phyloP scores from a whole-genome alignment of 306 rosid genomes.

The Senna siamea region DNA sequence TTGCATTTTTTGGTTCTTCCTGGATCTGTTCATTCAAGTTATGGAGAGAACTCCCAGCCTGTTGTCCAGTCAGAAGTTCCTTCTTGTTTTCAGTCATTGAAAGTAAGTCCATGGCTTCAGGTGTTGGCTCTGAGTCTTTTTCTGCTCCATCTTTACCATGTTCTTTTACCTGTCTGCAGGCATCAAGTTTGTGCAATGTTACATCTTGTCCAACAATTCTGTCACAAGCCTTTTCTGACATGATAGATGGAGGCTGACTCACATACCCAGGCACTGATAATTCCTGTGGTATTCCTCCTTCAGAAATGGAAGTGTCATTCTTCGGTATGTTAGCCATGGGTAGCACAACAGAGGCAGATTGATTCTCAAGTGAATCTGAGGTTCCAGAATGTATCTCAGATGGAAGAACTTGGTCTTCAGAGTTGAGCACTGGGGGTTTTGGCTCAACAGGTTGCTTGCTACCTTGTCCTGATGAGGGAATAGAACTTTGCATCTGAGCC shows the following conservation, averaged over 20 bases:
- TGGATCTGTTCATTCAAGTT: conserved; percentile 41
- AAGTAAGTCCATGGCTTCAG: conserved; percentile 35
- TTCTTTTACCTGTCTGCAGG: conserved; percentile 3
- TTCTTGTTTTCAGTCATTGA: conserved; percentile 5
- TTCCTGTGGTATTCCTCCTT: conserved; percentile 31
- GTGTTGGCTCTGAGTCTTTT: conserved; percentile 36
- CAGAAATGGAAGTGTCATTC: conserved; percentile 5
- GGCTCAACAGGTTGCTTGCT: conserved; percentile 37
- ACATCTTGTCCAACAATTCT: conserved; percentile 28
- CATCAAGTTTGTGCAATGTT: conserved; percentile 28
- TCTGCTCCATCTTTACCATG: conserved; percentile 33
- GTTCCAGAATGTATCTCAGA: conserved; percentile 17
- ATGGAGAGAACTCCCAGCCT: conserved; percentile 30
- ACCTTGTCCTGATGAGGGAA: conserved; percentile 34
- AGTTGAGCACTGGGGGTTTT: neutral
- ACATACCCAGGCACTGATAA: conserved; percentile 10
- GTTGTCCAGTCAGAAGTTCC: conserved; percentile 39
- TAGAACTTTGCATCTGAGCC: conserved; percentile 32
- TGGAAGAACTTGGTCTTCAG: conserved; percentile 10
- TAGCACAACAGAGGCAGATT: conserved; percentile 7
- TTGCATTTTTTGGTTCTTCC: neutral
- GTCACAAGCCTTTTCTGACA: conserved; percentile 14
- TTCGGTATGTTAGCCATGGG: conserved; percentile 27
- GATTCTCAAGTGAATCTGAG: conserved; percentile 5
- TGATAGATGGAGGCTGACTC: conserved; percentile 24